A percentile compares a stretch with the other conserved stretches of the same genome.
phyloP scores from a whole-genome alignment of 345 rosid species.

The Eucalyptus cloeziana region DNA sequence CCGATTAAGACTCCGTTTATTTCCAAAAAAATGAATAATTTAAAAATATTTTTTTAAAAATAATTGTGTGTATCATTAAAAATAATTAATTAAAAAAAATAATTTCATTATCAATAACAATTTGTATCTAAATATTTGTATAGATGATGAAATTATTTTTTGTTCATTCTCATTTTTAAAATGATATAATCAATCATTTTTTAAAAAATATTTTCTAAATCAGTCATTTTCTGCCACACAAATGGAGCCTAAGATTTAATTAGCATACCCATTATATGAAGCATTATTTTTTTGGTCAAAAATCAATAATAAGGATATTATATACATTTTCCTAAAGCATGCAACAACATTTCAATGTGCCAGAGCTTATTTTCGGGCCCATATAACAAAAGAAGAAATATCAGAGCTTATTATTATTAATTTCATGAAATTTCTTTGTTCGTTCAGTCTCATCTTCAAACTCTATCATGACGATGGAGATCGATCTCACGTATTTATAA shows the following conservation, averaged over 20 bases:
- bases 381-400: not conserved
- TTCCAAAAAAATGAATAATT: too few species aligned
- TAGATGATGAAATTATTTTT: too few species aligned
- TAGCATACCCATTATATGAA: not conserved
- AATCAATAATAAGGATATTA: not conserved
- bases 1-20: not conserved
- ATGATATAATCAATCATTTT: too few species aligned
- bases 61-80: rapidly evolving
- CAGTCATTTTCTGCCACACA: not conserved
- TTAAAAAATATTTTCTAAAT: too few species aligned
- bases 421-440: not conserved
- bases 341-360: not conserved
- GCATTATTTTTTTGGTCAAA: not conserved
- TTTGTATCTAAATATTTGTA: too few species aligned
- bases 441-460: not conserved
- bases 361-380: not conserved
- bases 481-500: not conserved
- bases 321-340: not conserved
- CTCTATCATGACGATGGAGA: not conserved
- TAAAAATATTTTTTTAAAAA: rapidly evolving
- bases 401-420: not conserved
- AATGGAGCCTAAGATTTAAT: not conserved
- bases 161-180: not conserved
- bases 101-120: too few species aligned
- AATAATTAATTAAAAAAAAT: too few species aligned